A percentile compares a stretch with the other conserved stretches of the same genome.
These are phyloP conservation scores for Gautieria morchelliformis DNA, from an alignment of 768 basidiomycete genomes.

Conservation along the genomic window DNA sequence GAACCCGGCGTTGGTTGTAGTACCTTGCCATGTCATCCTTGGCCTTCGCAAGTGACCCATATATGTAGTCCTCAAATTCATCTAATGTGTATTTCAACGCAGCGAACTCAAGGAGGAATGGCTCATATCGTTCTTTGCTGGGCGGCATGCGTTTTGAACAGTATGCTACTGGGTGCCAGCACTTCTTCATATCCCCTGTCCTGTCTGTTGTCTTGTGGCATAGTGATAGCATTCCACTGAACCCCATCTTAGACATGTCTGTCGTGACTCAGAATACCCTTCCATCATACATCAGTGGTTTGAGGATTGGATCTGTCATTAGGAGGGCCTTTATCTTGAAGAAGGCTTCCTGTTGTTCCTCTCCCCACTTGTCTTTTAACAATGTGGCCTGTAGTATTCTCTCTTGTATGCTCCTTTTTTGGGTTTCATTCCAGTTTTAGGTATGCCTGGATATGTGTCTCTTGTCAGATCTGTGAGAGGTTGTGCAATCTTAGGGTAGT, in stretches of 20 bases:
- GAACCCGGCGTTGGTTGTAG: no score
- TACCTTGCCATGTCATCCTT: no score
- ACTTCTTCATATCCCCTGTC: no score
- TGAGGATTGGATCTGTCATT: not conserved
- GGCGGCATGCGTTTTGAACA: conserved; percentile 26
- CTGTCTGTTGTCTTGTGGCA: conserved; percentile 6
- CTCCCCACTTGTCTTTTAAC: not conserved
- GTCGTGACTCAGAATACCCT: not conserved
- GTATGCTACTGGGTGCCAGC: conserved; percentile 26
- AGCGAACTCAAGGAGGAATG: conserved; percentile 26
- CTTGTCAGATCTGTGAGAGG: conserved; percentile 23
- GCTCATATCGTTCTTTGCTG: conserved; percentile 22
- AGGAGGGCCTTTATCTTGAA: not conserved
- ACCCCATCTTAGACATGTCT: conserved; percentile 22
- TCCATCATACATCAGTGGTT: not conserved
- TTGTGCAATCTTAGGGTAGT: conserved; percentile 23
- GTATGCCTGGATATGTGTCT: conserved; percentile 14
- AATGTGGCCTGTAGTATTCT: conserved; percentile 12
- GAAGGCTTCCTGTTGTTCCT: not conserved
- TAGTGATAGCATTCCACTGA: conserved; percentile 25
- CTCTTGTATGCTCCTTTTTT: conserved; percentile 18
- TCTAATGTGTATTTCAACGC: no score
- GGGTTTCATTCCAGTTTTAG: not conserved
- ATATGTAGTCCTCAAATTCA: no score
- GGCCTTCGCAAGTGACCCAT: no score